Conservation (phyloP, 1,284 basidiomycete genomes). For the Taiwanofungus camphoratus region DNA sequence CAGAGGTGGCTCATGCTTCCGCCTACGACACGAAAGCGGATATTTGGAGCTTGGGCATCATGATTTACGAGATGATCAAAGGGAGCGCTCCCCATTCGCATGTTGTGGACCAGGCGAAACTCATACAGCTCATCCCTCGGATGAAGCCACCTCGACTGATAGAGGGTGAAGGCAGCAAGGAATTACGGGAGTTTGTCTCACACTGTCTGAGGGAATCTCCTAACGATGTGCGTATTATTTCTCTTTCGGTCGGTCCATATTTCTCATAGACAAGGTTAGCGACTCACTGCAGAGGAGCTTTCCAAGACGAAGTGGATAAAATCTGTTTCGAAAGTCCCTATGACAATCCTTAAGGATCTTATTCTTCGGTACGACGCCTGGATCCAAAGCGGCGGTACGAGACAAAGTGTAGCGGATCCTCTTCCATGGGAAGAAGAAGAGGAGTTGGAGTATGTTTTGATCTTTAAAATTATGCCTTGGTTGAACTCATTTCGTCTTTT, state of each 20-base stretch:
- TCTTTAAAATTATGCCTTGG: background rate
- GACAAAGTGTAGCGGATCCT: slow-evolving; percentile 74
- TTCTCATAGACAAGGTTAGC: slow-evolving; percentile 39
- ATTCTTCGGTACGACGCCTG: slow-evolving; percentile 71
- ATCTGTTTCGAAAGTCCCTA: slow-evolving; percentile 59
- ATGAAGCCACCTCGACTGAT: slow-evolving; percentile 78
- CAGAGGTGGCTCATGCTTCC: slow-evolving; percentile 88
- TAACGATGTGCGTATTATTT: slow-evolving; percentile 50
- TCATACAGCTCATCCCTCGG: slow-evolving; percentile 88
- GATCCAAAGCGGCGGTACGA: slow-evolving; percentile 76
- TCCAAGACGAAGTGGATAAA: slow-evolving; percentile 93
- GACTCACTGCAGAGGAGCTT: slow-evolving; percentile 87
- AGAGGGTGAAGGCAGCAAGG: slow-evolving; percentile 76
- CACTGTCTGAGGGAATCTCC: slow-evolving; percentile 85
- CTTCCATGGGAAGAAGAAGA: slow-evolving; percentile 68
- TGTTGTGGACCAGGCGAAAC: slow-evolving; percentile 77
- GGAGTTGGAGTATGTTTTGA: slow-evolving; percentile 40
- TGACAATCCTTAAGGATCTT: slow-evolving; percentile 79
- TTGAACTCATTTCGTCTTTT: background rate
- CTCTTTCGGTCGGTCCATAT: slow-evolving; percentile 6
- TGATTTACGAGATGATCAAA: slow-evolving; percentile 92
- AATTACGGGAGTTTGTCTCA: slow-evolving; percentile 87
- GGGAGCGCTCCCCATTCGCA: slow-evolving; percentile 91
- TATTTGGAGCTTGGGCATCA: slow-evolving; percentile 95
- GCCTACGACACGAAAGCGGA: slow-evolving; percentile 94